Conservation (phyloP, 495 filamentous ascomycete genomes). For the Terfezia boudieri region DNA sequence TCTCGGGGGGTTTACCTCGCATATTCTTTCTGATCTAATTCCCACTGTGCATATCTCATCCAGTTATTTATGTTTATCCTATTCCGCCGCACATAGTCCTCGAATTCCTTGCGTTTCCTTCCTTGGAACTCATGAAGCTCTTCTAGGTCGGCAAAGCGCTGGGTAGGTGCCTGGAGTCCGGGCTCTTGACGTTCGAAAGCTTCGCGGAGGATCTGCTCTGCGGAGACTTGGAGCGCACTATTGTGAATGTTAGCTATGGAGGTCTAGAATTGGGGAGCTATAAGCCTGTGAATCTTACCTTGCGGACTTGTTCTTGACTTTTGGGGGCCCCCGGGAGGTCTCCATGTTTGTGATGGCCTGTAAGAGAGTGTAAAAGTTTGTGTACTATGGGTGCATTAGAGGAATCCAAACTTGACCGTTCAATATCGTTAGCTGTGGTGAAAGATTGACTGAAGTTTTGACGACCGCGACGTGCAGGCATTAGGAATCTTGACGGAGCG, state of each 20-base stretch:
- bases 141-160: slow-evolving; percentile 88
- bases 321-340: slow-evolving; percentile 71
- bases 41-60: slow-evolving; percentile 95
- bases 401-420: too few relatives aligned
- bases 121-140: slow-evolving; percentile 96
- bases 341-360: slow-evolving; percentile 41
- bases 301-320: slow-evolving; percentile 97
- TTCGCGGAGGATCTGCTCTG: slow-evolving; percentile 92
- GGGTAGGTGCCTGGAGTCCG: slow-evolving; percentile 67
- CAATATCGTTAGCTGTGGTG: too few relatives aligned
- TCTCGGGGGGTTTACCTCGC: slow-evolving; percentile 18
- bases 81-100: slow-evolving; percentile 93
- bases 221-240: slow-evolving; percentile 67
- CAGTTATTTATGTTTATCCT: slow-evolving; percentile 94
- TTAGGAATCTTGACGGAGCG: too few relatives aligned
- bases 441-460: too few relatives aligned
- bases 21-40: slow-evolving; percentile 95
- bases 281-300: slow-evolving; percentile 4
- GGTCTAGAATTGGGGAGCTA: too few relatives aligned
- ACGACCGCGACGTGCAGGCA: too few relatives aligned
- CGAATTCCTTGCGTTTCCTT: slow-evolving; percentile 85
- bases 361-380: background rate
- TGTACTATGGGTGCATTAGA: too few relatives aligned
- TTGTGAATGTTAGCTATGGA: slow-evolving; percentile 6
- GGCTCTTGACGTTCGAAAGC: slow-evolving; percentile 94